These are phyloP conservation scores for Drosera spatulata DNA, from an alignment of 179 eudicot species.

Conservation along the genomic window DNA sequence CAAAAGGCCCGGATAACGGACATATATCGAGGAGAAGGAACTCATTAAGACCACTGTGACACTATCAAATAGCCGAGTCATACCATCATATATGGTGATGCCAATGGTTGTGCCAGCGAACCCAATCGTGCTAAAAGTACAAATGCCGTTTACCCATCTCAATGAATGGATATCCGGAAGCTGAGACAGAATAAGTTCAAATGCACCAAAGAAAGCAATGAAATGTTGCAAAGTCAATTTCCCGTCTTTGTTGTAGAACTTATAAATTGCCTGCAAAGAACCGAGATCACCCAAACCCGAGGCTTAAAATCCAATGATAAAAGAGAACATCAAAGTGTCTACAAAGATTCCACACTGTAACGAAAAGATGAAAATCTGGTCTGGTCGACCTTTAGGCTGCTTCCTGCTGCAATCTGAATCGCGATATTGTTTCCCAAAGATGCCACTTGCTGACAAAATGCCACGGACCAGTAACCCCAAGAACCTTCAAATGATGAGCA, in stretches of 20 bases:
- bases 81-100: constrained; percentile 28
- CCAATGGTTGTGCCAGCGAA: constrained; percentile 38
- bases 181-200: constrained; percentile 35
- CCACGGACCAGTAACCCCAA: constrained; percentile 38
- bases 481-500: constrained; percentile 17
- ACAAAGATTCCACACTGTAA: too few relatives aligned
- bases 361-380: neutral
- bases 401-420: constrained; percentile 45
- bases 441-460: constrained; percentile 41
- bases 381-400: constrained; percentile 30
- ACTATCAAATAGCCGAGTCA: neutral
- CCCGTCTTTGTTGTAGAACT: constrained; percentile 22
- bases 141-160: constrained; percentile 33
- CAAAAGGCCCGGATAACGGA: neutral
- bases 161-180: constrained; percentile 32
- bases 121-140: constrained; percentile 30
- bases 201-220: constrained; percentile 26
- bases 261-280: constrained; percentile 29
- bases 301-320: neutral
- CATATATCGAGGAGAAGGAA: neutral
- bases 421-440: constrained; percentile 41
- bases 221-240: constrained; percentile 33
- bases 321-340: neutral
- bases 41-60: neutral
- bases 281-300: neutral